Evolutionary conservation across 805 yeast species (phyloP).

Genomic region (Isabelozyma heimii): DNA sequence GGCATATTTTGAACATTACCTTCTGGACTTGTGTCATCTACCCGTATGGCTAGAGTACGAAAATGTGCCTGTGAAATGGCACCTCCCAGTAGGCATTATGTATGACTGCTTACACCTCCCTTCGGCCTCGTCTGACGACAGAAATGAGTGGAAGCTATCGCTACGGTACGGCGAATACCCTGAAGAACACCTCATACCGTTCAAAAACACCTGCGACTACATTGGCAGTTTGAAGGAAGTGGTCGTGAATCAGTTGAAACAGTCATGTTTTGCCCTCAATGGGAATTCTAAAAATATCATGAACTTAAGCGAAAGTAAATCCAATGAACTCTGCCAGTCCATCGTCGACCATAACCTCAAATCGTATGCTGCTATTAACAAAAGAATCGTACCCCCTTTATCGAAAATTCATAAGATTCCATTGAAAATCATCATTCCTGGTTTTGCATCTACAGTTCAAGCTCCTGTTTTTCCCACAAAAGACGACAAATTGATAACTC

Average conservation of each 20-base stretch:
- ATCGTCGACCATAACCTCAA: slow-evolving; percentile 34
- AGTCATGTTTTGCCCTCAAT: slow-evolving; percentile 68
- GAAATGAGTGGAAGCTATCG: slow-evolving; percentile 40
- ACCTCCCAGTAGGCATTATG: slow-evolving; percentile 68
- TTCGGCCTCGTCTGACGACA: slow-evolving; percentile 6
- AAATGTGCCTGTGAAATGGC: slow-evolving; percentile 69
- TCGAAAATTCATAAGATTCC: slow-evolving; percentile 41
- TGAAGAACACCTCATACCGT: slow-evolving; percentile 28
- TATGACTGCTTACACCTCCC: slow-evolving; percentile 52
- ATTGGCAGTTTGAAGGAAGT: slow-evolving; percentile 40
- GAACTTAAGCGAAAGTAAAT: slow-evolving; percentile 64
- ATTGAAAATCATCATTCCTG: slow-evolving; percentile 44
- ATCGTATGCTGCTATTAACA: slow-evolving; percentile 21
- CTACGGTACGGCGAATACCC: slow-evolving; percentile 28
- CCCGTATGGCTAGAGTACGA: slow-evolving; percentile 67
- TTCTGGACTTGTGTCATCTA: slow-evolving; percentile 6
- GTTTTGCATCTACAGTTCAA: slow-evolving; percentile 33
- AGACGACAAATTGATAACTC: slow-evolving; percentile 4
- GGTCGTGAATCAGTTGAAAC: slow-evolving; percentile 81
- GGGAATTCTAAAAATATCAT: slow-evolving; percentile 82
- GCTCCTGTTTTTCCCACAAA: slow-evolving; percentile 12
- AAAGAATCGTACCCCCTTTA: slow-evolving; percentile 22
- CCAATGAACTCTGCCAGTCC: slow-evolving; percentile 56
- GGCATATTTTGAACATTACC: slow-evolving; percentile 32
- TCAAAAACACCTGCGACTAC: slow-evolving; percentile 18